phyloP scores from a whole-genome alignment of 768 basidiomycete species.

The Hemileccinum impolitum region DNA sequence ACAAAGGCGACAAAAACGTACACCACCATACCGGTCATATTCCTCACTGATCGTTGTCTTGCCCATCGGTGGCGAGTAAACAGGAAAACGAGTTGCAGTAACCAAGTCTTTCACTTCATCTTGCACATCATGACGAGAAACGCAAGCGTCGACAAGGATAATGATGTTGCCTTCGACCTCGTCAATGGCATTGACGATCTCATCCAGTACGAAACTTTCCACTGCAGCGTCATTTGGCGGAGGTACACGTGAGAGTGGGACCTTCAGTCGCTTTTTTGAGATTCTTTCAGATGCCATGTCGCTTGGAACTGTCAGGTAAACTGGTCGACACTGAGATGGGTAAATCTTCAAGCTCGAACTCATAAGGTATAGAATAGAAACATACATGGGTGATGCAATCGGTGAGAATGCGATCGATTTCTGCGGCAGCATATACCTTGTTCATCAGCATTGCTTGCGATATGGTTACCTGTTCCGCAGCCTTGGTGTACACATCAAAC shows the following conservation, averaged over 20 bases:
- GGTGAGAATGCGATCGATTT: slow-evolving; percentile 77
- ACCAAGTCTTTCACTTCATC: slow-evolving; percentile 62
- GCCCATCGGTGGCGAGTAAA: slow-evolving; percentile 78
- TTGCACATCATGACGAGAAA: slow-evolving; percentile 65
- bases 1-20: slow-evolving; percentile 35
- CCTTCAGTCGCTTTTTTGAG: slow-evolving; percentile 57
- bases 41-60: slow-evolving; percentile 73
- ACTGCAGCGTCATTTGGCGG: slow-evolving; percentile 54
- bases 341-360: neutral
- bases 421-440: slow-evolving; percentile 51
- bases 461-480: slow-evolving; percentile 70
- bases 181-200: slow-evolving; percentile 64
- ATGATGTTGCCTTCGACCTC: slow-evolving; percentile 59
- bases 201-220: slow-evolving; percentile 68
- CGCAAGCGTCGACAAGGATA: slow-evolving; percentile 80
- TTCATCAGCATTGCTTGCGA: slow-evolving; percentile 60
- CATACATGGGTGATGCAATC: slow-evolving; percentile 59
- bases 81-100: slow-evolving; percentile 63
- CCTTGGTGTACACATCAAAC: slow-evolving; percentile 77
- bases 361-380: slow-evolving; percentile 4
- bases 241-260: slow-evolving; percentile 48
- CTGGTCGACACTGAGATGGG: slow-evolving; percentile 64
- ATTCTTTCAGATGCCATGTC: slow-evolving; percentile 74
- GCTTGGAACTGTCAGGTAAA: slow-evolving; percentile 84
- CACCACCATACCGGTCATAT: slow-evolving; percentile 75